Base-by-base conservation (phyloP, 371 early-diverging fungal genomes). In the Syncephalastrum racemosum region DNA sequence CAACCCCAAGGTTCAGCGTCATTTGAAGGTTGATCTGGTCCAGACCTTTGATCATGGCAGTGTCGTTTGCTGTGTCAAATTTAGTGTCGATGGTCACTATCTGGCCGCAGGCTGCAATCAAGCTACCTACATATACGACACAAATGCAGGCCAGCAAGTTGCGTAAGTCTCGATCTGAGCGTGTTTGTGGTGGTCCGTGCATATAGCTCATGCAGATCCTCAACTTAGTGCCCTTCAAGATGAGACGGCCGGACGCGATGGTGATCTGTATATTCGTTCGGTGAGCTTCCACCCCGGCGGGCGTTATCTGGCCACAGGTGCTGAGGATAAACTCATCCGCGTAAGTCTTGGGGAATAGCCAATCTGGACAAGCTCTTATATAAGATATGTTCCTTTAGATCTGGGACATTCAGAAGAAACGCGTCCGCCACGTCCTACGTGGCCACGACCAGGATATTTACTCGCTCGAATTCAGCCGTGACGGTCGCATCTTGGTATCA, bases 361-460 rank as follows among this genome's bases (percentile, higher is more conserved):
- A 4, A 22, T 53, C 31, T 13, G 19, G 42, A 31, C 10, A 2
- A 31, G 36, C 36, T 31, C 36, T 10, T 27, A 31, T 10, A 10
- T 5, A 31, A 12, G 8, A 5, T 10, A 31, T 8, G 12, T 31
- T 31, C 10, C 6, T 4, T 8, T 54, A 52, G 13, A 86, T 91
- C 54, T 90, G 90, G 90, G 91, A 91, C 59, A 86, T 91, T 52
- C 66, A 68, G 54, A 85, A 77, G 63, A 85, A 84, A 53, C 23
- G 18, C 2, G 44, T 40, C 42, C n/a, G n/a, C 48, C 23, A 54
- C 20, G 36, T 25, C 42, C 10, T n/a, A 22, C 68, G 84, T 27
- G 98, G 99, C 10, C 99, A 99, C 68, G 93, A 92, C 47, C 93
- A 93, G 72, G 98, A 97, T 68, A 96, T 98, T 61, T 97, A 97